Evolutionary conservation across 257 asterid genomes (phyloP).

Genomic region (Prunella vulgaris): DNA sequence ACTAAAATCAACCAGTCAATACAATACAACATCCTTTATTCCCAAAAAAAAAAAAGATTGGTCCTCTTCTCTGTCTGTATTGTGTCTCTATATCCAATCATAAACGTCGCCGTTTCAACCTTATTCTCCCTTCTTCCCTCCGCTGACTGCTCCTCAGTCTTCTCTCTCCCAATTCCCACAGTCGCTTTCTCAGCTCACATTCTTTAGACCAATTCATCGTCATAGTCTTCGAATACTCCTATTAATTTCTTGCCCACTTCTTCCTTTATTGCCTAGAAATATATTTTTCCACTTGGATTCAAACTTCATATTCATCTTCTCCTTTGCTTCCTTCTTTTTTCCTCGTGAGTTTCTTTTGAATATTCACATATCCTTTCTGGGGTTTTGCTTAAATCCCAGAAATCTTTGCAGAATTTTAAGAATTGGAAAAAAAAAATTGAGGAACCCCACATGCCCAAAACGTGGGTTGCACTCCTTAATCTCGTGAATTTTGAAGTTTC

Average conservation of each 20-base stretch:
- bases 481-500: neutral
- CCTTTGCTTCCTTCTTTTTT: conserved; percentile 22
- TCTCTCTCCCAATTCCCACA: neutral
- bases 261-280: neutral
- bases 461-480: conserved; percentile 15
- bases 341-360: conserved; percentile 13
- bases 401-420: conserved; percentile 15
- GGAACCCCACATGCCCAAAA: conserved; percentile 5
- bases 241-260: neutral
- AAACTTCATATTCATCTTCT: conserved; percentile 20
- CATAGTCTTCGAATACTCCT: neutral
- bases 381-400: conserved; percentile 24
- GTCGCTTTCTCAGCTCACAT: conserved; percentile 22
- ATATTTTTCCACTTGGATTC: conserved; percentile 1
- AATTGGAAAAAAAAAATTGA: neutral
- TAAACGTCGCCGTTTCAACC: conserved; percentile 26
- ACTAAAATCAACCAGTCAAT: neutral
- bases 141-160: conserved; percentile 26
- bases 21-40: conserved; percentile 2
- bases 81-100: neutral
- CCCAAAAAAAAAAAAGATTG: neutral
- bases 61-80: neutral
- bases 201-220: conserved; percentile 14
- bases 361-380: conserved; percentile 15
- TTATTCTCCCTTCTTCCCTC: conserved; percentile 6